Conservation (phyloP, 2,329 filamentous ascomycete species). For the Ascochyta pisi region DNA sequence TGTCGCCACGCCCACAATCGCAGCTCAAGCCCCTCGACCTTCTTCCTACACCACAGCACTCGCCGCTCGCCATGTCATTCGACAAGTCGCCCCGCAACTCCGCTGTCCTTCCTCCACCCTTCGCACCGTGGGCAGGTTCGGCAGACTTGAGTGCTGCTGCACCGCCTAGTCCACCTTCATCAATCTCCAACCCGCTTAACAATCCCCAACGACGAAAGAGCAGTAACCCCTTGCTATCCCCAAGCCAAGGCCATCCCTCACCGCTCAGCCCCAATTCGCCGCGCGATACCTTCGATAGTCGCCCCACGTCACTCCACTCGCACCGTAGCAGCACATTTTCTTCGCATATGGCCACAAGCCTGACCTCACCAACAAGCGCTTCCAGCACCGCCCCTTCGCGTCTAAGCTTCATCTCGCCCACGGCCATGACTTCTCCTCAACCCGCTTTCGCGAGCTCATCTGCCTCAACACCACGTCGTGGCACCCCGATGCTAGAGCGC, state of each 20-base stretch:
- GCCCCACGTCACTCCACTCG: constrained; percentile 26
- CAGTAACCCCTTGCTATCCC: constrained; percentile 9
- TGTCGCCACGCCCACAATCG: constrained; percentile 12
- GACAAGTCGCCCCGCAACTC: constrained; percentile 18
- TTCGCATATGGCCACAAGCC: constrained; percentile 14
- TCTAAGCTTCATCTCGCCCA: constrained; percentile 12
- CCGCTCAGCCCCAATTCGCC: constrained; percentile 11
- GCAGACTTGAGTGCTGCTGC: background rate
- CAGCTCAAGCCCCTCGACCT: constrained; percentile 20
- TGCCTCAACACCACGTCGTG: constrained; percentile 18
- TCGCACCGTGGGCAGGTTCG: constrained; percentile 31
- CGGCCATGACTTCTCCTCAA: constrained; percentile 7
- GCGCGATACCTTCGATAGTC: constrained; percentile 11
- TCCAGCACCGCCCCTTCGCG: constrained; percentile 15
- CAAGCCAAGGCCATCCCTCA: constrained; percentile 2
- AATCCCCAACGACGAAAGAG: constrained; percentile 19
- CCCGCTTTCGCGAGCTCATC: constrained; percentile 9
- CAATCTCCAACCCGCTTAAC: constrained; percentile 12
- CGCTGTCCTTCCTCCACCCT: constrained; percentile 27
- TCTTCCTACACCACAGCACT: constrained; percentile 33
- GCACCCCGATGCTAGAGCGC: constrained; percentile 26
- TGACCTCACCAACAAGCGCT: constrained; percentile 20
- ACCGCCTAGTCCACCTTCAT: constrained; percentile 29
- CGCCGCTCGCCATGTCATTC: constrained; percentile 25
- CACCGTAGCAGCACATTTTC: constrained; percentile 24